A percentile compares a stretch with the other conserved stretches of the same genome.
Conservation (phyloP, 148 eudicot species). For the Rhododendron ferrugineum region DNA sequence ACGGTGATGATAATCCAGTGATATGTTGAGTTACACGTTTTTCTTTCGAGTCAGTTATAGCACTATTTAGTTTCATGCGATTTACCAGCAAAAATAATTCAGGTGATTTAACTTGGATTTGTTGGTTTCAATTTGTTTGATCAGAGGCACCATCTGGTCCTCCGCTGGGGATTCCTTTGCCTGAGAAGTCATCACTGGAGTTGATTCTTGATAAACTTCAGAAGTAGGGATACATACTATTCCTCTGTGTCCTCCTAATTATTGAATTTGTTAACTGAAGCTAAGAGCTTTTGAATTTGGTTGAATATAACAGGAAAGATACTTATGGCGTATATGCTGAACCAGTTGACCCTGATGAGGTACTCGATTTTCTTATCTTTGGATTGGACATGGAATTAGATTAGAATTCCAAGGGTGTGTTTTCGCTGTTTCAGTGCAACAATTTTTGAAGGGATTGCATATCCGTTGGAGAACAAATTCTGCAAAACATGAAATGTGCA, state of each 20-base stretch:
- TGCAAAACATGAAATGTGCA: neutral
- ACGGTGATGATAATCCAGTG: neutral
- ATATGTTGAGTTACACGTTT: neutral
- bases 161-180: slow-evolving; percentile 39
- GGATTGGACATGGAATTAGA: neutral
- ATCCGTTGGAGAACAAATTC: neutral
- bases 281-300: slow-evolving; percentile 6
- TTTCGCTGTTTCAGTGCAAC: neutral
- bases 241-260: neutral
- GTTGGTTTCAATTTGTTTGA: slow-evolving; percentile 5
- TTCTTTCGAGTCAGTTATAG: neutral
- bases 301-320: slow-evolving; percentile 79
- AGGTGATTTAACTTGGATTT: neutral
- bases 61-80: neutral
- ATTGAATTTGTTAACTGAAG: slow-evolving; percentile 3
- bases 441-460: neutral
- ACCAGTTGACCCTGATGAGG: slow-evolving; percentile 98
- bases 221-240: slow-evolving; percentile 46
- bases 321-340: slow-evolving; percentile 91
- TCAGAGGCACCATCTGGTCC: slow-evolving; percentile 38
- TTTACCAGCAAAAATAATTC: neutral
- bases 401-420: neutral
- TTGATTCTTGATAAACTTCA: slow-evolving; percentile 87
- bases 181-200: slow-evolving; percentile 72
- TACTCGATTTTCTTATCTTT: slow-evolving; percentile 13